phyloP scores from a whole-genome alignment of 2,329 filamentous ascomycete species.

The Onygenales sp. region DNA sequence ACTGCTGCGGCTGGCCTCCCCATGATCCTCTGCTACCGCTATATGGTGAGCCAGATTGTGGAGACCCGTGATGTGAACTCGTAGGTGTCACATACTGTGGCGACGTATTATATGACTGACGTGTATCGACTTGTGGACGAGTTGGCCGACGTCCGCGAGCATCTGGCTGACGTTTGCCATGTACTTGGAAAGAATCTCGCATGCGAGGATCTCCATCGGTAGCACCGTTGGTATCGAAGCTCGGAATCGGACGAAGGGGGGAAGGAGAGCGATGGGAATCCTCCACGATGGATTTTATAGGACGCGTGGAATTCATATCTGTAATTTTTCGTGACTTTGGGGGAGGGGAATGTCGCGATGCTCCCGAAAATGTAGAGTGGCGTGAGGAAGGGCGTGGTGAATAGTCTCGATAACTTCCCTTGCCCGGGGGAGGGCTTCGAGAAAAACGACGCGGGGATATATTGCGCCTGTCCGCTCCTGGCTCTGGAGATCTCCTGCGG shows the following conservation, averaged over 20 bases:
- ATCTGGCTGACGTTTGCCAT: constrained; percentile 25
- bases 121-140: constrained; percentile 32
- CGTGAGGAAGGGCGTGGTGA: constrained; percentile 26
- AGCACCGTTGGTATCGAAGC: constrained; percentile 21
- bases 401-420: constrained; percentile 14
- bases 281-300: constrained; percentile 20
- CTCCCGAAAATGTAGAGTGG: constrained; percentile 23
- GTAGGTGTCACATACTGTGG: constrained; percentile 48
- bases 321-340: constrained; percentile 14
- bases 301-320: constrained; percentile 20
- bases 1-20: constrained; percentile 32
- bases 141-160: constrained; percentile 25
- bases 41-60: constrained; percentile 54
- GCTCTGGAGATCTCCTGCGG: constrained; percentile 22
- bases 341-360: constrained; percentile 23
- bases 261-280: constrained; percentile 23
- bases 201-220: constrained; percentile 22
- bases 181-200: constrained; percentile 25
- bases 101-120: constrained; percentile 46
- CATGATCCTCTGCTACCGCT: constrained; percentile 45
- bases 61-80: constrained; percentile 50
- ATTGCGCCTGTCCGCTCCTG: constrained; percentile 17
- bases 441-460: constrained; percentile 20
- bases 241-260: constrained; percentile 24
- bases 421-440: constrained; percentile 15